Base-by-base conservation (phyloP, 1,284 basidiomycete genomes). In the Coniophora puteana region DNA sequence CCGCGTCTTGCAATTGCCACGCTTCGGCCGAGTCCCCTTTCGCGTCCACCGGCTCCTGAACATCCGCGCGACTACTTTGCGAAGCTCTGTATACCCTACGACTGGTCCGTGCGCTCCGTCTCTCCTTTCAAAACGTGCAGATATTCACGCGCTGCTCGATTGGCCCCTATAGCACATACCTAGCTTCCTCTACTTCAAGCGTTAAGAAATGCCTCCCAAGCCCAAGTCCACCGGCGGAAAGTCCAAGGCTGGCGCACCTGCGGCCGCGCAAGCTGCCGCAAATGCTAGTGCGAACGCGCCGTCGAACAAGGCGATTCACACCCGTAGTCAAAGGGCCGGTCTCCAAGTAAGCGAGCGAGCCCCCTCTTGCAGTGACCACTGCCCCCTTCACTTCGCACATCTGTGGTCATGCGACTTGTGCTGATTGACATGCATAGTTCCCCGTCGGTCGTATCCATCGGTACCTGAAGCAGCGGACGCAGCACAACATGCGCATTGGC, bases 401-500 rank as follows among this genome's bases (percentile, higher is more conserved):
- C 13, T 42, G 23, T 28, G 5, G 24, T 33, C 10, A 27, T 28
- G 10, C 29, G 13, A 26, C 14, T n/a, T 37, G 6, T 23, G 29
- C 12, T 22, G 17, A 3, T 14, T 18, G 8, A 22, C 11, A 42
- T 40, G 13, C 17, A 39, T 46, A 92, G 89, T 93, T 93, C 63
- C 90, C 91, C 34, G 91, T 93, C 30, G 91, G 91, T 33, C 90
- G 91, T 87, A 90, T 94, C 45, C 92, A 93, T 63, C 86, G 94
- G 67, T 95, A 95, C 70, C 68, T 98, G 53, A 95, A 96, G 67
- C 83, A 84, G 61, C 80, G 89, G 55, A 95, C 93, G 26, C 90
- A 93, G 61, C 89, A 94, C 67, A 93, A 93, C 61, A 82, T 97
- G 41, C 88, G 92, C 27, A 90, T 94, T 52, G 92, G 91, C 32